These are phyloP conservation scores for Prunus dulcis DNA, from an alignment of 306 rosid genomes.

Conservation along the genomic window DNA sequence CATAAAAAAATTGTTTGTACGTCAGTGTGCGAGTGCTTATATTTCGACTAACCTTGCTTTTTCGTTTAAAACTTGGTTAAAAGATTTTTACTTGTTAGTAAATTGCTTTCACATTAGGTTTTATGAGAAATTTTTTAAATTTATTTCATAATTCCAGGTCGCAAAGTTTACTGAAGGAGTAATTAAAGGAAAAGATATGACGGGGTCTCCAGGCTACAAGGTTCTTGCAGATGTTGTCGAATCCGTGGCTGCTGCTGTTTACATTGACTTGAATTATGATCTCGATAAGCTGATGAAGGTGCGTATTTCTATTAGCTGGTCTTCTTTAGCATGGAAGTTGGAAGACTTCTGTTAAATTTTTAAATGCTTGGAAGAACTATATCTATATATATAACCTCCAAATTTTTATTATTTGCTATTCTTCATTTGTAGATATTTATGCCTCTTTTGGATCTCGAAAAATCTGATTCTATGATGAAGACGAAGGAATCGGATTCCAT, in stretches of 20 bases:
- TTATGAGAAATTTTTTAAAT: not conserved
- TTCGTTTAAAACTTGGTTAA: too few species aligned
- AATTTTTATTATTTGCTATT: not conserved
- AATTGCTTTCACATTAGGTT: not conserved
- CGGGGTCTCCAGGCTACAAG: slow-evolving; percentile 68
- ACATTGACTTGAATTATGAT: slow-evolving; percentile 52
- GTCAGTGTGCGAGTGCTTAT: too few species aligned
- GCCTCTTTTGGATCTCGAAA: slow-evolving; percentile 53
- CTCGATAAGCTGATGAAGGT: slow-evolving; percentile 69
- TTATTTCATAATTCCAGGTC: slow-evolving; percentile 26
- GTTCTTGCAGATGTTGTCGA: slow-evolving; percentile 86
- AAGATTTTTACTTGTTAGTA: too few species aligned
- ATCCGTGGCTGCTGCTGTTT: slow-evolving; percentile 71
- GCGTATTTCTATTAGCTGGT: slow-evolving; percentile 14
- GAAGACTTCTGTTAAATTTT: not conserved
- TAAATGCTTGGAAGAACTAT: too few species aligned
- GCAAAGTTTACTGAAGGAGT: slow-evolving; percentile 48
- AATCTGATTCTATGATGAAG: not conserved
- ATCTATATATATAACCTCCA: not conserved
- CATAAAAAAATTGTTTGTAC: too few species aligned
- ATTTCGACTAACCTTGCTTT: too few species aligned
- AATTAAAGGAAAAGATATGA: slow-evolving; percentile 18
- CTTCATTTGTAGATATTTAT: slow-evolving; percentile 42
- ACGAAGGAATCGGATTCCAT: not conserved
- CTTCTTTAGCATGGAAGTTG: not conserved